phyloP scores from a whole-genome alignment of 176 grass and related monocot species.

The Zea luxurians region DNA sequence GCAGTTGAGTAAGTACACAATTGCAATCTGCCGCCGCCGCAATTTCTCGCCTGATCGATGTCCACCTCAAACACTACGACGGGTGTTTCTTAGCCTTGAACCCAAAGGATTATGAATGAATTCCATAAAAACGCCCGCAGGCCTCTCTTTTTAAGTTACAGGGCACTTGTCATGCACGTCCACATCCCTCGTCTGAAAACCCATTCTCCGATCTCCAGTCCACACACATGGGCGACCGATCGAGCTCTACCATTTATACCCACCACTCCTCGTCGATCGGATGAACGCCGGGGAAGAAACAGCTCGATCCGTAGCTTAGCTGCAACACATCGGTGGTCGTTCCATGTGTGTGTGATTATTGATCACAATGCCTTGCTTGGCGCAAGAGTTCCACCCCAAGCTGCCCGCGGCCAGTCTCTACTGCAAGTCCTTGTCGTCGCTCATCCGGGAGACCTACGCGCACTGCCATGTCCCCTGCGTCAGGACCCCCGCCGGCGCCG shows the following conservation, averaged over 20 bases:
- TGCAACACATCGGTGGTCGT: not conserved
- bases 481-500: slow-evolving; percentile 34
- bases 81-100: slow-evolving; percentile 64
- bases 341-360: not conserved
- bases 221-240: not conserved
- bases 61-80: slow-evolving; percentile 32
- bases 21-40: slow-evolving; percentile 18
- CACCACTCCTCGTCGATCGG: slow-evolving; percentile 9
- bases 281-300: slow-evolving; percentile 4
- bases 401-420: slow-evolving; percentile 37
- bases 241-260: slow-evolving; percentile 48
- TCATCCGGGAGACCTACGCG: slow-evolving; percentile 63
- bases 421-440: slow-evolving; percentile 59
- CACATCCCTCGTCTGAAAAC: slow-evolving; percentile 46
- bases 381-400: slow-evolving; percentile 48
- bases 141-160: slow-evolving; percentile 48
- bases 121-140: slow-evolving; percentile 17
- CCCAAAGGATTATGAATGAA: slow-evolving; percentile 48
- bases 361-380: slow-evolving; percentile 56
- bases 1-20: not conserved
- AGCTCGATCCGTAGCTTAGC: not conserved
- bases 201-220: slow-evolving; percentile 24
- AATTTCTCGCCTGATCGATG: slow-evolving; percentile 14
- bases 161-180: slow-evolving; percentile 75
- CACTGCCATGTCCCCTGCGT: slow-evolving; percentile 71